Percentiles rank a stretch among this genome's conserved stretches.
Evolutionary conservation across 176 grass and related monocot species (phyloP).

Genomic region (Triticum dicoccoides): DNA sequence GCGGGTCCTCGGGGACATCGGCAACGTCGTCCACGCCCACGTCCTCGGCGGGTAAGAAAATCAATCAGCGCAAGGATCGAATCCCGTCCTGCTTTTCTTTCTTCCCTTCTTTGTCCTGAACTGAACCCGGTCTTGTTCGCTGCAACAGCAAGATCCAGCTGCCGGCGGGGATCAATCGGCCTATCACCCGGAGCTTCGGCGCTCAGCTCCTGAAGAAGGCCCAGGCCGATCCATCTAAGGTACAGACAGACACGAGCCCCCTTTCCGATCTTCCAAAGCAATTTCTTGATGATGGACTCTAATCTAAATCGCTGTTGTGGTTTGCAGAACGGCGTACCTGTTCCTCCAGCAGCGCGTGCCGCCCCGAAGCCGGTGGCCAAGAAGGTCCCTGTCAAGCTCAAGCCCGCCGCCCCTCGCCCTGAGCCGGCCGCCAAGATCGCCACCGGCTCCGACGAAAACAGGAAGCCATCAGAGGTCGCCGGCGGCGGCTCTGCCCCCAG

Average conservation of each 20-base stretch:
- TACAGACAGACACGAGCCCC: background rate
- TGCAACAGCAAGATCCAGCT: slow-evolving; percentile 33
- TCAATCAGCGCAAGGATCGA: background rate
- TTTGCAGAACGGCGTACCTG: slow-evolving; percentile 16
- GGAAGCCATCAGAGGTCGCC: background rate
- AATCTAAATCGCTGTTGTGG: background rate
- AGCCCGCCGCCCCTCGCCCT: slow-evolving; percentile 1
- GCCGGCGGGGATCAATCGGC: slow-evolving; percentile 46
- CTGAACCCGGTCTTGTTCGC: background rate
- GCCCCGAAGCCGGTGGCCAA: slow-evolving; percentile 34
- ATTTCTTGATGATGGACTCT: background rate
- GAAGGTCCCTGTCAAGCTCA: slow-evolving; percentile 45
- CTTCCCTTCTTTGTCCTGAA: background rate
- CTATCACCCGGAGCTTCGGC: slow-evolving; percentile 57
- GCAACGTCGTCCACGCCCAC: slow-evolving; percentile 43
- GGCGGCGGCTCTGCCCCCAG: background rate
- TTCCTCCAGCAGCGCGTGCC: background rate
- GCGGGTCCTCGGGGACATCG: slow-evolving; percentile 60
- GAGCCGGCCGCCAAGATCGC: slow-evolving; percentile 32
- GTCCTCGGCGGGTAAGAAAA: slow-evolving; percentile 34
- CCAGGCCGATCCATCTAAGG: slow-evolving; percentile 44
- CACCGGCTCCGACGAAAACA: background rate
- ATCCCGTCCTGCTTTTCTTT: background rate
- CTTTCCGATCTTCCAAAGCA: background rate
- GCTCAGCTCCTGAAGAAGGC: slow-evolving; percentile 56